These are phyloP conservation scores for Ceriops tagal DNA, from an alignment of 345 rosid genomes.

Conservation along the genomic window DNA sequence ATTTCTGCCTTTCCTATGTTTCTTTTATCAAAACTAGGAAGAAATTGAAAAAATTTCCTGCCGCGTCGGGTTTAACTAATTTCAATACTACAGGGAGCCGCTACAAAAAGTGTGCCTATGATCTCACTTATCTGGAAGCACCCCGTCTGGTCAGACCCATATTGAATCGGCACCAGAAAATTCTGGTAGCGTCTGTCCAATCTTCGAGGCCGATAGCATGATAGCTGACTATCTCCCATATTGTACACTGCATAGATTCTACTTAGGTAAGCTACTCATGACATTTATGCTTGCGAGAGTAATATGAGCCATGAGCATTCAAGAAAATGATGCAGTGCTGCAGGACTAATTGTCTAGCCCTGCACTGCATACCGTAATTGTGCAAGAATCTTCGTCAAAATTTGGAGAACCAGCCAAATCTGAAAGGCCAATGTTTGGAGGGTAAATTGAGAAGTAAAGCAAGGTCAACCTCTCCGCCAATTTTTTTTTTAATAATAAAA, in stretches of 20 bases:
- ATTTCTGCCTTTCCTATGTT: neutral
- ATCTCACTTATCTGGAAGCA: neutral
- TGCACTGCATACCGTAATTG: neutral
- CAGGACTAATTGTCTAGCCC: neutral
- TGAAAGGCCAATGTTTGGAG: too few relatives aligned
- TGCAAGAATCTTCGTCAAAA: conserved; percentile 4
- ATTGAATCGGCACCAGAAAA: neutral
- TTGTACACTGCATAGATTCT: neutral
- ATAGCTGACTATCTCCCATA: neutral
- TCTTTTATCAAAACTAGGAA: neutral
- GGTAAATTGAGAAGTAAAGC: too few relatives aligned
- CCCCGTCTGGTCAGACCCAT: neutral
- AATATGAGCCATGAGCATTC: neutral
- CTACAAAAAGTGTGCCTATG: neutral
- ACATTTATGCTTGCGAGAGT: neutral
- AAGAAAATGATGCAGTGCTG: neutral
- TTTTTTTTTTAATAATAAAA: too few relatives aligned
- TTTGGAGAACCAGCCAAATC: neutral
- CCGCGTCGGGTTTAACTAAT: neutral
- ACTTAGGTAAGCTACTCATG: neutral
- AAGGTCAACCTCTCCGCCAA: too few relatives aligned
- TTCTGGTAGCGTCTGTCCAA: neutral
- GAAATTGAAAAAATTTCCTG: neutral
- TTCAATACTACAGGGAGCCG: conserved; percentile 4
- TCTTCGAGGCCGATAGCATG: neutral